Percentiles rank a stretch among this genome's conserved stretches.
Conservation (phyloP, 2,329 filamentous ascomycete genomes). For the Diaporthe sp. region DNA sequence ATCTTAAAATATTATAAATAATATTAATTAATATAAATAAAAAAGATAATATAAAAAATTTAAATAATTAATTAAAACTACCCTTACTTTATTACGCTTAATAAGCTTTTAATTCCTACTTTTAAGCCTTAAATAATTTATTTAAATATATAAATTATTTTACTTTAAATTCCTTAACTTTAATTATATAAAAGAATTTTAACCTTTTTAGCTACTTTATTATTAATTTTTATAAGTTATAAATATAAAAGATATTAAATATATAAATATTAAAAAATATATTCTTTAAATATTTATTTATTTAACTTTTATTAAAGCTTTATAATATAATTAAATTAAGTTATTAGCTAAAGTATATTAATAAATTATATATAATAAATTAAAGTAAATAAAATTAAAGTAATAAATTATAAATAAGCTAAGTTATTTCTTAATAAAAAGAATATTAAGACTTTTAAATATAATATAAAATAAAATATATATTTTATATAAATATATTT, state of each 20-base stretch:
- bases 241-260: not conserved
- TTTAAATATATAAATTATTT: not conserved
- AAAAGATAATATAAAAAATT: not conserved
- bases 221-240: not conserved
- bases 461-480: not conserved
- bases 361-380: not conserved
- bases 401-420: not conserved
- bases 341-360: not conserved
- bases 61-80: too few species aligned
- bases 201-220: not conserved
- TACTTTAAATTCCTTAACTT: not conserved
- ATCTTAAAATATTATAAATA: not conserved
- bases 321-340: not conserved
- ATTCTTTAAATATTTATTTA: not conserved
- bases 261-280: not conserved
- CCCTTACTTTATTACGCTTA: too few species aligned
- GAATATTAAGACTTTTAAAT: not conserved
- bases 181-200: not conserved
- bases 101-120: not conserved
- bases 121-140: not conserved
- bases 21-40: not conserved
- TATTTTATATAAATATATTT: not conserved
- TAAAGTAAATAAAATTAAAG: not conserved
- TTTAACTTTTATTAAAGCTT: not conserved
- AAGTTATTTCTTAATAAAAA: not conserved